Conservation (phyloP, 1,284 basidiomycete species). For the Microbotryum lychnidis-dioicae region DNA sequence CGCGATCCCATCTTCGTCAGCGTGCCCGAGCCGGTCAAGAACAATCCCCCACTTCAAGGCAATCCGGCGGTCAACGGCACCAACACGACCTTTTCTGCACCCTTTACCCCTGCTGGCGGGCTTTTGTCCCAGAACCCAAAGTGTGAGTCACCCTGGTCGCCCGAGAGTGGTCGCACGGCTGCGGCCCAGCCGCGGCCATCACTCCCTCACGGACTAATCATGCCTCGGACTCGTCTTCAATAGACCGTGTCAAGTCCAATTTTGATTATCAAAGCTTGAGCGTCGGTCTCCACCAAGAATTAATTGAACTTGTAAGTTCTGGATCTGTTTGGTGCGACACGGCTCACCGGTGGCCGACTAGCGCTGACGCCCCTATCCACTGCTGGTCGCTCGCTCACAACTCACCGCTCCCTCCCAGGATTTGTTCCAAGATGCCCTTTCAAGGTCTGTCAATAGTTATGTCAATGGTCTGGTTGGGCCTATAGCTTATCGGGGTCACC, state of each 20-base stretch:
- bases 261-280: slow-evolving; percentile 57
- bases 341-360: neutral
- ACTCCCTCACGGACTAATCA: neutral
- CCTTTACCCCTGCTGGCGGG: slow-evolving; percentile 20
- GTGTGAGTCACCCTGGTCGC: neutral
- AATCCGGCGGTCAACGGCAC: slow-evolving; percentile 20
- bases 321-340: slow-evolving; percentile 17
- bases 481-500: too few species aligned
- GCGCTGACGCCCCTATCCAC: neutral
- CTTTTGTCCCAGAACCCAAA: slow-evolving; percentile 9
- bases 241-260: slow-evolving; percentile 42
- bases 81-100: slow-evolving; percentile 16
- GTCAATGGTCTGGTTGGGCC: neutral
- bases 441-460: slow-evolving; percentile 41
- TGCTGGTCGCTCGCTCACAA: slow-evolving; percentile 52
- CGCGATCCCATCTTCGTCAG: too few species aligned
- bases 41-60: neutral
- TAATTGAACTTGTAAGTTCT: slow-evolving; percentile 22
- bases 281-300: slow-evolving; percentile 23
- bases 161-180: neutral
- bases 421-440: slow-evolving; percentile 55
- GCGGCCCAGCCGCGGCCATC: neutral
- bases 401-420: slow-evolving; percentile 52
- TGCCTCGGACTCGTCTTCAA: neutral
- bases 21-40: too few species aligned